phyloP scores from a whole-genome alignment of 192 early-diverging fungal genomes.

The Coemansia sp. region DNA sequence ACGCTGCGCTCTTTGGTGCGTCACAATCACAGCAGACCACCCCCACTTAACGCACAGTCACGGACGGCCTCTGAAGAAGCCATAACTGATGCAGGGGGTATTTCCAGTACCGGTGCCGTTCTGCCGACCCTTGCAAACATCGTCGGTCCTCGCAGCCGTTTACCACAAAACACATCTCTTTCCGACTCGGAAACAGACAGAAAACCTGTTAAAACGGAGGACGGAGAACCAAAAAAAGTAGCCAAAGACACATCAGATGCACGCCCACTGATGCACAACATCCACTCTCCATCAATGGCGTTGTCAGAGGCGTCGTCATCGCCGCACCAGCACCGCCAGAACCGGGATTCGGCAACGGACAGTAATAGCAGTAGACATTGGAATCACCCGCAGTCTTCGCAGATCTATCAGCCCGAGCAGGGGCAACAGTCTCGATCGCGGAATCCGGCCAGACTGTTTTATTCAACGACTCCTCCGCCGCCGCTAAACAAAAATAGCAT shows the following conservation, averaged over 20 bases:
- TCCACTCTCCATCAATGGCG: not conserved
- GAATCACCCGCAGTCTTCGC: not conserved
- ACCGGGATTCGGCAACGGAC: not conserved
- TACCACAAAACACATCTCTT: not conserved
- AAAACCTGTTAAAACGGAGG: not conserved
- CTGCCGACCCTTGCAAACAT: conserved; percentile 41
- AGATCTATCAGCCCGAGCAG: not conserved
- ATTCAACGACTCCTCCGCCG: conserved; percentile 18
- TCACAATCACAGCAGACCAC: not conserved
- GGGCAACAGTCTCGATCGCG: conserved; percentile 10
- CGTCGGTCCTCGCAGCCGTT: conserved; percentile 10
- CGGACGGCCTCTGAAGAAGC: not conserved
- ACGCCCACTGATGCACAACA: not conserved
- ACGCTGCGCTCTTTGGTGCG: not conserved
- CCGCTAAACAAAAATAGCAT: conserved; percentile 3
- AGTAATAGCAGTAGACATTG: conserved; percentile 7
- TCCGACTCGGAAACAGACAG: conserved; percentile 1
- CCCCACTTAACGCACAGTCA: not conserved
- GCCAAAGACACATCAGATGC: not conserved
- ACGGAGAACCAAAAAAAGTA: not conserved
- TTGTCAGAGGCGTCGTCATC: not conserved
- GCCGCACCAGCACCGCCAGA: not conserved
- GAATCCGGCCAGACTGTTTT: conserved; percentile 16
- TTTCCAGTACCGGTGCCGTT: conserved; percentile 5
- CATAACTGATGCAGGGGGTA: not conserved